These are phyloP conservation scores for Basidioascus undulatus DNA, from an alignment of 768 basidiomycete genomes.

Conservation along the genomic window DNA sequence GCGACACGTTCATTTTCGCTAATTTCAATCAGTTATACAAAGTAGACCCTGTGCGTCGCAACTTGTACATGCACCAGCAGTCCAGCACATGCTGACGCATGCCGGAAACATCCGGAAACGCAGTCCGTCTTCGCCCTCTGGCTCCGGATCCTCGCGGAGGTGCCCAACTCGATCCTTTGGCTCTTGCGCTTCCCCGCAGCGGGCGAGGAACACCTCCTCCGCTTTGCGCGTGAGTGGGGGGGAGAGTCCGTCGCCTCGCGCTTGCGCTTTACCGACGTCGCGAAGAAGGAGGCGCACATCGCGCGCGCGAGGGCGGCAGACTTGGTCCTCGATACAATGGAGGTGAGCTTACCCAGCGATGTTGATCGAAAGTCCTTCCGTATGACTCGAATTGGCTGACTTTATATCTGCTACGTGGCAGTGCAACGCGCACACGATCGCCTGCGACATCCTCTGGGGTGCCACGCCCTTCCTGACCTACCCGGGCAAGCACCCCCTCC, in stretches of 20 bases:
- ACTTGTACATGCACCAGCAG: slow-evolving; percentile 5
- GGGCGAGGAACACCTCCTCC: slow-evolving; percentile 25
- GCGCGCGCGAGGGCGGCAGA: slow-evolving; percentile 26
- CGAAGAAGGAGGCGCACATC: slow-evolving; percentile 26
- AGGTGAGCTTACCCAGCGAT: slow-evolving; percentile 17
- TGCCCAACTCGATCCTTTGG: slow-evolving; percentile 29
- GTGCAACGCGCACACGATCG: slow-evolving; percentile 32
- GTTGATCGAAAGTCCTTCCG: background rate
- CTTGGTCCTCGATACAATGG: slow-evolving; percentile 29
- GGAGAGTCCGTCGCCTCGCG: slow-evolving; percentile 25
- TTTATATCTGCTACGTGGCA: no score
- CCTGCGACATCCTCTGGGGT: slow-evolving; percentile 29
- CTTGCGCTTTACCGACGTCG: slow-evolving; percentile 27
- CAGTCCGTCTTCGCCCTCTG: slow-evolving; percentile 26
- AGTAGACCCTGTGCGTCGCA: slow-evolving; percentile 10
- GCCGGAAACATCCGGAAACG: no score
- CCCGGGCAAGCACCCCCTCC: slow-evolving; percentile 23
- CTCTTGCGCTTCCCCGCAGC: slow-evolving; percentile 28
- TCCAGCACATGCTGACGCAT: no score
- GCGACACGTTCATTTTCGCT: slow-evolving; percentile 27
- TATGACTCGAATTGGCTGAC: background rate
- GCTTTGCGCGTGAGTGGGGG: slow-evolving; percentile 25
- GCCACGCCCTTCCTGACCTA: slow-evolving; percentile 29
- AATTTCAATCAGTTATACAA: slow-evolving; percentile 35
- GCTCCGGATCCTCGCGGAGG: slow-evolving; percentile 25